phyloP scores from a whole-genome alignment of 176 grass and related monocot genomes.

The Ananas comosus region DNA sequence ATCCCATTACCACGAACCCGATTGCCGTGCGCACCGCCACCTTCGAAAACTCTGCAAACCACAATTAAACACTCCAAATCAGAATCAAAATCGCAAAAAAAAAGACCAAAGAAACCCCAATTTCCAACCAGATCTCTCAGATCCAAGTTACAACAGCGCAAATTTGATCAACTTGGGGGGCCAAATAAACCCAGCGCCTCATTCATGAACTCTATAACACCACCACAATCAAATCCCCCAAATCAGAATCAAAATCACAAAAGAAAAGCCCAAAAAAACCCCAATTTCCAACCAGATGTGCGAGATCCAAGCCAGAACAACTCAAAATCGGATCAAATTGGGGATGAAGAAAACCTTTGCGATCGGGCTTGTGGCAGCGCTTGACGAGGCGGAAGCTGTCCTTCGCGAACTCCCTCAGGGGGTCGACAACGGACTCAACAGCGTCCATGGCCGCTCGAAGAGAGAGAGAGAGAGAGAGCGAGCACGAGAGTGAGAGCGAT shows the following conservation, averaged over 20 bases:
- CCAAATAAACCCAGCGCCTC: too few species aligned
- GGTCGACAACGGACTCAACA: slow-evolving; percentile 79
- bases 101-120: too few species aligned
- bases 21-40: slow-evolving; percentile 68
- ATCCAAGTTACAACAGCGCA: too few species aligned
- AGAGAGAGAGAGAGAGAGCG: background rate
- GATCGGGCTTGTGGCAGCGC: slow-evolving; percentile 68
- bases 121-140: too few species aligned
- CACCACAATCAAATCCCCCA: slow-evolving; percentile 12
- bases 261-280: background rate
- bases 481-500: background rate
- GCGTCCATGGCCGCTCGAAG: slow-evolving; percentile 43
- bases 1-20: slow-evolving; percentile 73
- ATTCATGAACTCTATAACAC: slow-evolving; percentile 44
- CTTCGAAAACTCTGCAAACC: slow-evolving; percentile 64
- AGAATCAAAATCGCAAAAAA: too few species aligned
- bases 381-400: slow-evolving; percentile 46
- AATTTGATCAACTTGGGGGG: too few species aligned
- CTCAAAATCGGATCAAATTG: too few species aligned
- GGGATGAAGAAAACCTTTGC: slow-evolving; percentile 37
- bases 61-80: too few species aligned
- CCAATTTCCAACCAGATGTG: background rate
- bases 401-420: slow-evolving; percentile 81
- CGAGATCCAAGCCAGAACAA: too few species aligned
- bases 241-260: background rate